A percentile compares a stretch with the other conserved stretches of the same genome.
phyloP scores from a whole-genome alignment of 257 asterid species.

The Primulina huaijiensis region DNA sequence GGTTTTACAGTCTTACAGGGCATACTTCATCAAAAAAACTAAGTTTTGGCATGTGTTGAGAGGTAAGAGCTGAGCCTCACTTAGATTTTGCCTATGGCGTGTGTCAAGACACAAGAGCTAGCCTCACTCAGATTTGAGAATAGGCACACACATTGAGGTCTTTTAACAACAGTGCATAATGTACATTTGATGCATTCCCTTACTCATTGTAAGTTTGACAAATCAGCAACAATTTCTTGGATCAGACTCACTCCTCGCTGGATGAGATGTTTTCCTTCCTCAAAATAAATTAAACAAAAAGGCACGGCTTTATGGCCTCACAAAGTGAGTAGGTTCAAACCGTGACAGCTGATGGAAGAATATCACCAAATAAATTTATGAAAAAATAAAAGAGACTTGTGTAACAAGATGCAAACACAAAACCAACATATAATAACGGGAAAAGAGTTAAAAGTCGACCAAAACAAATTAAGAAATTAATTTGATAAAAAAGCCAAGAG shows the following conservation, averaged over 20 bases:
- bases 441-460: slow-evolving; percentile 9
- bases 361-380: neutral
- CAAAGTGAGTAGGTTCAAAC: slow-evolving; percentile 19
- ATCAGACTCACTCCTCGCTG: neutral
- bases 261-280: neutral
- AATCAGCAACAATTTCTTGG: neutral
- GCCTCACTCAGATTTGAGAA: neutral
- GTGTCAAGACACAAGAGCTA: neutral
- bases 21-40: neutral
- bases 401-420: slow-evolving; percentile 19
- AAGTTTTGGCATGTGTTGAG: neutral
- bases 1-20: neutral
- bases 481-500: neutral
- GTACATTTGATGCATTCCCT: neutral
- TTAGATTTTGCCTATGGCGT: neutral
- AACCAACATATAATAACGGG: slow-evolving; percentile 6
- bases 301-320: slow-evolving; percentile 15
- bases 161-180: neutral
- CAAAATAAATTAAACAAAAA: slow-evolving; percentile 5
- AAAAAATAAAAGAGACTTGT: neutral
- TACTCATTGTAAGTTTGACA: neutral
- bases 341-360: slow-evolving; percentile 8
- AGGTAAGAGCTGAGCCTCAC: neutral
- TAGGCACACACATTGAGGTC: neutral
- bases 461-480: slow-evolving; percentile 3